Percentiles rank a stretch among this genome's conserved stretches.
phyloP scores from a whole-genome alignment of 2,329 filamentous ascomycete genomes.

The Monilinia fructicola region DNA sequence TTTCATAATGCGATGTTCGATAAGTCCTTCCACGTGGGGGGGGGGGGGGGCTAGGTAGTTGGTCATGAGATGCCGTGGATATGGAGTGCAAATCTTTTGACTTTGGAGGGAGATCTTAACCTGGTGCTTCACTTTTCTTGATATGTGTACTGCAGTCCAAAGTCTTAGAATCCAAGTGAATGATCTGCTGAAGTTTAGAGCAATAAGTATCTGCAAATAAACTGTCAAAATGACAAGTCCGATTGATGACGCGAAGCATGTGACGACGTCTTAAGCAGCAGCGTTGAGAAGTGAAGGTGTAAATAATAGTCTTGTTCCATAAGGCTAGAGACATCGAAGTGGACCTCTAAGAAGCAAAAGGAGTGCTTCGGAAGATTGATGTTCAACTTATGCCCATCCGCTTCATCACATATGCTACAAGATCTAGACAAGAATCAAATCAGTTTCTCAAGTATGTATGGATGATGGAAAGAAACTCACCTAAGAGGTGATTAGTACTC shows the following conservation, averaged over 20 bases:
- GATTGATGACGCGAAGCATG: conserved; percentile 28
- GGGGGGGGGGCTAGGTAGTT: conserved; percentile 10
- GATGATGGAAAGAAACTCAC: conserved; percentile 48
- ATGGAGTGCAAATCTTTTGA: background rate
- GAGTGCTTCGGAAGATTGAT: conserved; percentile 57
- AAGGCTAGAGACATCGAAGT: conserved; percentile 35
- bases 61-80: conserved; percentile 1
- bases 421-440: conserved; percentile 61
- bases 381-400: conserved; percentile 54
- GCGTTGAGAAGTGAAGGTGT: conserved; percentile 18
- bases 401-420: conserved; percentile 55
- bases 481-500: conserved; percentile 52
- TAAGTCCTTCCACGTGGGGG: conserved; percentile 16
- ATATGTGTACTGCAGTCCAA: background rate
- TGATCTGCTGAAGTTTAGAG: background rate
- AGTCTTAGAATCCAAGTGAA: background rate
- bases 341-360: conserved; percentile 37
- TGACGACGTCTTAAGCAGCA: conserved; percentile 15
- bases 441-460: conserved; percentile 53
- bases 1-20: background rate
- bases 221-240: conserved; percentile 21
- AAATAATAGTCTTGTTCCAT: conserved; percentile 37
- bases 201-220: background rate
- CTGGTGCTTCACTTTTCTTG: background rate
- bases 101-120: background rate